phyloP scores from a whole-genome alignment of 371 early-diverging fungal species.

The Batrachochytrium dendrobatidis region DNA sequence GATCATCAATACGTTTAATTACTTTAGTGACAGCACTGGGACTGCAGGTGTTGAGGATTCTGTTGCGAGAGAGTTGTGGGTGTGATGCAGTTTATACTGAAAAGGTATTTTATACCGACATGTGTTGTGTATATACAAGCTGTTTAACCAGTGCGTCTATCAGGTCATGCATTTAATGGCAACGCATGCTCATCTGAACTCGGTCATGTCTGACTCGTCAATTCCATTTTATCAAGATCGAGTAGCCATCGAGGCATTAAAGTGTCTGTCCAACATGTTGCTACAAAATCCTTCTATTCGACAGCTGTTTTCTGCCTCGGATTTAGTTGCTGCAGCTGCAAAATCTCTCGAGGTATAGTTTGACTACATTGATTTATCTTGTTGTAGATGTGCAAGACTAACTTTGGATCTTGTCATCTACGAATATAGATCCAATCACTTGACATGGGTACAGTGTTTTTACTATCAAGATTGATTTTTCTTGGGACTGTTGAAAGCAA shows the following conservation, averaged over 20 bases:
- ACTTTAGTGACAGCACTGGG: slow-evolving; percentile 1
- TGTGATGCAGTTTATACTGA: slow-evolving; percentile 16
- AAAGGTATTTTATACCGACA: background rate
- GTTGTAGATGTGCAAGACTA: background rate
- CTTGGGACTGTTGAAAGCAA: slow-evolving; percentile 19
- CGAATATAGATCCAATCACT: background rate
- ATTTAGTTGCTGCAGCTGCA: slow-evolving; percentile 11
- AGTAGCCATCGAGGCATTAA: slow-evolving; percentile 23
- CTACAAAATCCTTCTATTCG: slow-evolving; percentile 16
- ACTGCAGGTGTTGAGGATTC: slow-evolving; percentile 16
- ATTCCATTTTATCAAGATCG: background rate
- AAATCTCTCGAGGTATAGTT: slow-evolving; percentile 9
- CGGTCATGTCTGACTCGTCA: background rate
- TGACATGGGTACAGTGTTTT: slow-evolving; percentile 14
- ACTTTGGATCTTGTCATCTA: too few relatives aligned
- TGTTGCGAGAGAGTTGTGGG: slow-evolving; percentile 19
- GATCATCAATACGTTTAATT: too few relatives aligned
- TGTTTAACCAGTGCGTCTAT: background rate
- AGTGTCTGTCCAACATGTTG: slow-evolving; percentile 25
- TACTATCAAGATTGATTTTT: slow-evolving; percentile 25
- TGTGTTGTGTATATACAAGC: background rate
- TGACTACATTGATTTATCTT: background rate
- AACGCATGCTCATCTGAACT: slow-evolving; percentile 3
- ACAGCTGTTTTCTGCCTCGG: slow-evolving; percentile 2
- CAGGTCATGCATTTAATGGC: slow-evolving; percentile 4